Evolutionary conservation across 1,284 basidiomycete species (phyloP).

Genomic region (Microbotryum violaceum): DNA sequence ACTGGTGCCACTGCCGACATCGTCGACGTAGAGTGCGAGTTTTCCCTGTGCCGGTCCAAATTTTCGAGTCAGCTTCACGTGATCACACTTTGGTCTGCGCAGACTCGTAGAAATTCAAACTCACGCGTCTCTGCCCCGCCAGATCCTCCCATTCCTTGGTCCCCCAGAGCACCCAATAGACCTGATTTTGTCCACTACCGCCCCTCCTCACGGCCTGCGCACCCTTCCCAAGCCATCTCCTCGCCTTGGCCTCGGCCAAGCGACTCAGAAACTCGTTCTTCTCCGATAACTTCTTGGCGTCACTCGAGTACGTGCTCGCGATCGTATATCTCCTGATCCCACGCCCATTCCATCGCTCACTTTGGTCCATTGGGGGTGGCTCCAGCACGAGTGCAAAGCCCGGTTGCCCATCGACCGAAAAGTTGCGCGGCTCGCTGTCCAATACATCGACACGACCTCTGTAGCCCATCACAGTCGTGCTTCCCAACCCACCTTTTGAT

Average conservation of each 20-base stretch:
- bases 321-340: slow-evolving; percentile 67
- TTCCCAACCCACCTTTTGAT: slow-evolving; percentile 49
- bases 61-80: not conserved
- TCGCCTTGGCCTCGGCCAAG: slow-evolving; percentile 71
- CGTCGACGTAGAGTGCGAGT: slow-evolving; percentile 20
- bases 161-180: slow-evolving; percentile 78
- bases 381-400: slow-evolving; percentile 81
- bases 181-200: slow-evolving; percentile 49
- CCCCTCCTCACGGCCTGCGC: slow-evolving; percentile 58
- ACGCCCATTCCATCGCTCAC: slow-evolving; percentile 57
- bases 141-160: slow-evolving; percentile 56
- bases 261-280: slow-evolving; percentile 73
- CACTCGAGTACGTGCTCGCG: slow-evolving; percentile 61
- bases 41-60: slow-evolving; percentile 12
- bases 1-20: not conserved
- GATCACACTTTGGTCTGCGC: too few species aligned
- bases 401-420: slow-evolving; percentile 52
- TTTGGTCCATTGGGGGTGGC: slow-evolving; percentile 51
- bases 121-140: slow-evolving; percentile 65
- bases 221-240: slow-evolving; percentile 52
- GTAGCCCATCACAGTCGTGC: slow-evolving; percentile 55
- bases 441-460: slow-evolving; percentile 78
- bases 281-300: slow-evolving; percentile 11
- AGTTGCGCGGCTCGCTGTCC: slow-evolving; percentile 74
- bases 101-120: slow-evolving; percentile 9